Conservation (phyloP, 768 basidiomycete species). For the Termitomyces sp. region DNA sequence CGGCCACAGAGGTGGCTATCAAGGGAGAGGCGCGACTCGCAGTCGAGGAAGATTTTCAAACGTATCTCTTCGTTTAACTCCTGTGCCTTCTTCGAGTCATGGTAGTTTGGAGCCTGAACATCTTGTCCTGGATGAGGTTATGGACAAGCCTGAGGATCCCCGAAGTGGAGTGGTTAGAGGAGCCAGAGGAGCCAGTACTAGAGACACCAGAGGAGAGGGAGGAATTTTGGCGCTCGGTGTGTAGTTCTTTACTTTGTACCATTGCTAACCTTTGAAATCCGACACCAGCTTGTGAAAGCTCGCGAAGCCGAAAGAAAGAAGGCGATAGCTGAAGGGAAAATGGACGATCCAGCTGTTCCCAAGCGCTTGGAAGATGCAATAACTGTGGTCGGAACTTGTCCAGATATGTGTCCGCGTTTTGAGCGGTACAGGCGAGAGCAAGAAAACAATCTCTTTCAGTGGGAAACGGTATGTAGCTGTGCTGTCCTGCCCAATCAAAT, state of each 20-base stretch:
- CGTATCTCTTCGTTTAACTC: conserved; percentile 29
- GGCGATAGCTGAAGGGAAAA: conserved; percentile 78
- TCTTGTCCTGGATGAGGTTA: conserved; percentile 26
- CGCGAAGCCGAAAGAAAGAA: conserved; percentile 66
- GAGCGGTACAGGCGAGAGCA: conserved; percentile 88
- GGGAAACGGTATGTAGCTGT: conserved; percentile 73
- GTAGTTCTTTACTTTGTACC: conserved; percentile 20
- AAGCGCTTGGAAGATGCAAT: conserved; percentile 86
- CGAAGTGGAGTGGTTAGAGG: conserved; percentile 20
- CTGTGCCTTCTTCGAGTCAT: conserved; percentile 8
- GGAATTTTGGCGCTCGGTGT: conserved; percentile 66
- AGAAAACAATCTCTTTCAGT: conserved; percentile 81
- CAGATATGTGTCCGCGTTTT: conserved; percentile 92
- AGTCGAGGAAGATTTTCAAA: conserved; percentile 34
- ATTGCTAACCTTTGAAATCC: conserved; percentile 15
- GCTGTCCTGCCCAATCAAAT: conserved; percentile 19
- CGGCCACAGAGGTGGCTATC: conserved; percentile 47
- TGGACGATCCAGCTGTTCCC: conserved; percentile 79
- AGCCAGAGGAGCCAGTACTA: conserved; percentile 43
- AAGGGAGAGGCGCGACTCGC: conserved; percentile 28
- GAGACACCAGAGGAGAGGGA: conserved; percentile 63
- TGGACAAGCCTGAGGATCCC: conserved; percentile 26
- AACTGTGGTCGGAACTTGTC: conserved; percentile 87
- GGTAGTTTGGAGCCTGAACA: conserved; percentile 19
- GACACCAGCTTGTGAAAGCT: conserved; percentile 57